phyloP scores from a whole-genome alignment of 768 basidiomycete species.

The Tricholoma furcatifolium region DNA sequence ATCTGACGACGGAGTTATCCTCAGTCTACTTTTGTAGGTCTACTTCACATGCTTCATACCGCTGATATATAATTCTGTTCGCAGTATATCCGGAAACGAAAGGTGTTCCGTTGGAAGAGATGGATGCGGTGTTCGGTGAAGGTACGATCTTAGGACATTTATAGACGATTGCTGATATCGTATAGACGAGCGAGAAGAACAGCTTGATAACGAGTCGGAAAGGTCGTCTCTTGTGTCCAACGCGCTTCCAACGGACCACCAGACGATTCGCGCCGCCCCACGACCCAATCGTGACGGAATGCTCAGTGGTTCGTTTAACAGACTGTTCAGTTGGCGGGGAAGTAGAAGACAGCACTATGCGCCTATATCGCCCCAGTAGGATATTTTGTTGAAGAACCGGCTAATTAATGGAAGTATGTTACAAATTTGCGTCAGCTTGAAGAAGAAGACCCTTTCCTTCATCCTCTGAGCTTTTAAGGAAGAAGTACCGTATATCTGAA shows the following conservation, averaged over 20 bases:
- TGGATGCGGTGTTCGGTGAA: conserved; percentile 90
- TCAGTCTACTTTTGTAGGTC: conserved; percentile 72
- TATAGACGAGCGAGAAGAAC: conserved; percentile 49
- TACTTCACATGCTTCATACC: background rate
- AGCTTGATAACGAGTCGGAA: conserved; percentile 63
- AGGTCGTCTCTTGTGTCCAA: conserved; percentile 52
- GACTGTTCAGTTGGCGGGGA: conserved; percentile 41
- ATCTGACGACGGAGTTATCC: conserved; percentile 1
- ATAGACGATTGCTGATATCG: background rate
- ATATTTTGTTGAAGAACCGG: conserved; percentile 1
- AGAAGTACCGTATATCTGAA: too few relatives aligned
- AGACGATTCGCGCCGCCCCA: conserved; percentile 28
- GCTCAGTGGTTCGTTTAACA: conserved; percentile 50
- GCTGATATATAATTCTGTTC: conserved; percentile 3
- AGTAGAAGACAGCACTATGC: conserved; percentile 28
- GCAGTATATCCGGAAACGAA: conserved; percentile 86
- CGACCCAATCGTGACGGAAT: conserved; percentile 20
- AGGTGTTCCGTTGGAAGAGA: conserved; percentile 85
- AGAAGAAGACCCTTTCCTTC: too few relatives aligned
- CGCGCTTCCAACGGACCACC: conserved; percentile 34
- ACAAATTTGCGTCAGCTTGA: too few relatives aligned
- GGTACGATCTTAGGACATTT: conserved; percentile 36
- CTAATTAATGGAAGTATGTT: background rate
- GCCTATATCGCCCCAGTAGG: conserved; percentile 19
- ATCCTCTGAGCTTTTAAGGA: too few relatives aligned